A percentile compares a stretch with the other conserved stretches of the same genome.
Conservation (phyloP, 805 yeast species). For the Saccharomycopsis selenospora region DNA sequence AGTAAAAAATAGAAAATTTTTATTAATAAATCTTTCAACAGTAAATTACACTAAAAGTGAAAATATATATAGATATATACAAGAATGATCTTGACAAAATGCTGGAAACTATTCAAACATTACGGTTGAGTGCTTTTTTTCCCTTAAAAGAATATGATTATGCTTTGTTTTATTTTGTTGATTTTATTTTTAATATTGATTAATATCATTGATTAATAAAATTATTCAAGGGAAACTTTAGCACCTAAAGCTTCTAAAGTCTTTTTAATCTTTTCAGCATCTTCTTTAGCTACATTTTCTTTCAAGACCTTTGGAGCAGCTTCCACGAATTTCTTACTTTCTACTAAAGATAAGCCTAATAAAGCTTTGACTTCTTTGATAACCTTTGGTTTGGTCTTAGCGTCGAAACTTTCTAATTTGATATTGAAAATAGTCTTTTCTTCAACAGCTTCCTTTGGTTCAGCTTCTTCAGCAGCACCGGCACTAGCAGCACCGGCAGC, state of each 20-base stretch:
- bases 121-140: too few relatives aligned
- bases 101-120: too few relatives aligned
- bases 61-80: not conserved
- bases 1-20: not conserved
- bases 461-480: conserved; percentile 64
- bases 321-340: conserved; percentile 96
- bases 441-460: conserved; percentile 68
- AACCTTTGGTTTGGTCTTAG: conserved; percentile 93
- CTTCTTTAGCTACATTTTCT: conserved; percentile 95
- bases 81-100: not conserved
- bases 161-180: too few relatives aligned
- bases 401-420: conserved; percentile 89
- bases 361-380: conserved; percentile 93
- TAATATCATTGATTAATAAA: conserved; percentile 3
- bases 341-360: conserved; percentile 88
- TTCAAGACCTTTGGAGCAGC: conserved; percentile 93
- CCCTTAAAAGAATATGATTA: too few relatives aligned
- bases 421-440: conserved; percentile 90
- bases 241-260: conserved; percentile 94
- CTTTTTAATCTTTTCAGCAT: conserved; percentile 92
- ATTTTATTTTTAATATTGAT: too few relatives aligned
- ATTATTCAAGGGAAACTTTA: conserved; percentile 78
- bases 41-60: not conserved
- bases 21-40: not conserved
- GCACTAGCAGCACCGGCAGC: conserved; percentile 56